Percentiles rank a stretch among this genome's conserved stretches.
Evolutionary conservation across 345 rosid species (phyloP).

Genomic region (Hibiscus mutabilis): DNA sequence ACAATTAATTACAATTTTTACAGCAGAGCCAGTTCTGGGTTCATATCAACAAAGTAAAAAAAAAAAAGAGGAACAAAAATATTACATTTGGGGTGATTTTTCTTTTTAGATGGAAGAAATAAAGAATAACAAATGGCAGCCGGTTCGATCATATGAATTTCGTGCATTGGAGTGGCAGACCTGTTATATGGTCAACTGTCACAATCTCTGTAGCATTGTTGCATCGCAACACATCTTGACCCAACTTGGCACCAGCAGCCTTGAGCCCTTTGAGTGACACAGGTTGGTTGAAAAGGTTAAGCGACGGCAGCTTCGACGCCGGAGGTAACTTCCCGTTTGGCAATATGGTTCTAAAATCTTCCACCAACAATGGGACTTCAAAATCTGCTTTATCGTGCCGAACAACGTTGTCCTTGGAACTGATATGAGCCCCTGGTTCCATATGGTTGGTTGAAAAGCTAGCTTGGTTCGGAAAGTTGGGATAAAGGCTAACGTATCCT

Average conservation of each 20-base stretch:
- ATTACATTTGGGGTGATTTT: not conserved
- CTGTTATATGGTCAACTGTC: constrained; percentile 65
- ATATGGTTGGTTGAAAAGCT: constrained; percentile 97
- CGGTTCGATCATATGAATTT: constrained; percentile 41
- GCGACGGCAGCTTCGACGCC: constrained; percentile 73
- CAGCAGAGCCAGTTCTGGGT: too few relatives aligned
- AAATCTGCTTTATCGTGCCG: constrained; percentile 76
- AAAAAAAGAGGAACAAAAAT: constrained; percentile 1
- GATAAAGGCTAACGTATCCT: constrained; percentile 91
- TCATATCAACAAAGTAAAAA: not conserved
- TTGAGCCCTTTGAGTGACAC: constrained; percentile 89
- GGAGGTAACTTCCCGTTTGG: constrained; percentile 75
- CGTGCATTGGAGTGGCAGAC: constrained; percentile 61
- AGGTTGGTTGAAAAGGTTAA: constrained; percentile 84
- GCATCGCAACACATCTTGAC: constrained; percentile 80
- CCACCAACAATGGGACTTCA: constrained; percentile 72
- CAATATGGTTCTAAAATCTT: constrained; percentile 58
- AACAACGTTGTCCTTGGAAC: constrained; percentile 86
- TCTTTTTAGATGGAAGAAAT: constrained; percentile 2
- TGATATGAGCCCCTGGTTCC: constrained; percentile 97
- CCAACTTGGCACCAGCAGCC: constrained; percentile 91
- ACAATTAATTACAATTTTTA: too few relatives aligned
- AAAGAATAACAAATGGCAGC: constrained; percentile 22
- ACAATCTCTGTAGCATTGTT: constrained; percentile 79
- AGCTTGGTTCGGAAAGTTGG: constrained; percentile 85